Conservation (phyloP, 2,329 filamentous ascomycete species). For the Drechslerella coelobrocha region DNA sequence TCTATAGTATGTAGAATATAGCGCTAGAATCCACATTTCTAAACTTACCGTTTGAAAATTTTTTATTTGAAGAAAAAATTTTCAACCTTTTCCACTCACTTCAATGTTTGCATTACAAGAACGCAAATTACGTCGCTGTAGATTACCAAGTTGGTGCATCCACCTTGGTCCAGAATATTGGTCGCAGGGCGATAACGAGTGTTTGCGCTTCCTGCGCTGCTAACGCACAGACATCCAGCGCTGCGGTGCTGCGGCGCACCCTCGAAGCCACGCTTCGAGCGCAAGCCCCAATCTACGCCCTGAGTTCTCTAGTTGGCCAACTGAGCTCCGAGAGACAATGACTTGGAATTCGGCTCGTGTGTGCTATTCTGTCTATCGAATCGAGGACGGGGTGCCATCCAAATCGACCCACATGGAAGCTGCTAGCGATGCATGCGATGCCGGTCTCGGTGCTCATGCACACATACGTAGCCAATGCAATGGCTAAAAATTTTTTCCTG, state of each 20-base stretch:
- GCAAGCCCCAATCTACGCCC: not conserved
- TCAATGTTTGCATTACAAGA: not conserved
- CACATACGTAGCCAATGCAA: not conserved
- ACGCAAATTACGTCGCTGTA: not conserved
- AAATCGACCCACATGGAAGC: not conserved
- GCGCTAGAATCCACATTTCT: not conserved
- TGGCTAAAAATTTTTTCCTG: not conserved
- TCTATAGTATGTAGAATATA: too few species aligned
- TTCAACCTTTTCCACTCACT: too few species aligned
- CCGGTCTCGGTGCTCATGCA: not conserved
- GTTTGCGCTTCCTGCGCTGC: not conserved
- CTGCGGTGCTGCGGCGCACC: not conserved
- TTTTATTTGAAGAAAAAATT: too few species aligned
- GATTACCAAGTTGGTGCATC: not conserved
- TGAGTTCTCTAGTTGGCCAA: not conserved
- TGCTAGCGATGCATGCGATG: not conserved
- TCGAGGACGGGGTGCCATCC: not conserved
- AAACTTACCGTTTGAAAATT: not conserved
- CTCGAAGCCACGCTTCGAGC: conserved; percentile 1
- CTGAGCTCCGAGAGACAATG: not conserved
- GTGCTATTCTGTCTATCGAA: not conserved
- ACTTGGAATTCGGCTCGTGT: not conserved
- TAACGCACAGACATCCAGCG: not conserved
- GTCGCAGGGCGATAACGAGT: not conserved
- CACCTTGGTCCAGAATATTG: not conserved